A percentile compares a stretch with the other conserved stretches of the same genome.
Conservation (phyloP, 768 basidiomycete species). For the Leccinum truebloodii region DNA sequence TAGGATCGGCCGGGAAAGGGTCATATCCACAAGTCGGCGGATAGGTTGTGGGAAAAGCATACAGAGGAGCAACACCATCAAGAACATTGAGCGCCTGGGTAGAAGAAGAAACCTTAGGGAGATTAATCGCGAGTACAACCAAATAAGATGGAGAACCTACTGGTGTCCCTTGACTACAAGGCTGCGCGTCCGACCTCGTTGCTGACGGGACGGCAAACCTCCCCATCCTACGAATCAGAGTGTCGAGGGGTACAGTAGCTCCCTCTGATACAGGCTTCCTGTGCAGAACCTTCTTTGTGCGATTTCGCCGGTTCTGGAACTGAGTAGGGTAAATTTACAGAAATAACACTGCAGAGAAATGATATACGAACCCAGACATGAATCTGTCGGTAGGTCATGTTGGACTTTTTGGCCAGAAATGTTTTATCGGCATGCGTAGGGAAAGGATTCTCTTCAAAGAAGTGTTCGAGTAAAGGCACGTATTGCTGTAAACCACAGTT, state of each 20-base stretch:
- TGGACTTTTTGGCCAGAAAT: conserved; percentile 6
- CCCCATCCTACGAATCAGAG: conserved; percentile 26
- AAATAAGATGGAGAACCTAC: background rate
- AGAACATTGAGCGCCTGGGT: background rate
- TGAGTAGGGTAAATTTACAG: background rate
- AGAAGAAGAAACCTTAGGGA: background rate
- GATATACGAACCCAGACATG: conserved; percentile 8
- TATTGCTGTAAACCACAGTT: background rate
- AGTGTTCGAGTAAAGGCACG: conserved; percentile 3
- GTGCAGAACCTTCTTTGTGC: background rate
- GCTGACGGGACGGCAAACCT: conserved; percentile 24
- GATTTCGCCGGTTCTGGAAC: conserved; percentile 9
- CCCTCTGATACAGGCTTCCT: background rate
- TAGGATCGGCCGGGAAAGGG: conserved; percentile 16
- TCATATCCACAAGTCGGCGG: conserved; percentile 17
- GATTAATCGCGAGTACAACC: background rate
- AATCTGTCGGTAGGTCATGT: conserved; percentile 3
- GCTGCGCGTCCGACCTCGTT: conserved; percentile 6
- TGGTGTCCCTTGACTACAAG: conserved; percentile 7
- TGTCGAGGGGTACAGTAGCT: background rate
- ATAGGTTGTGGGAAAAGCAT: conserved; percentile 28
- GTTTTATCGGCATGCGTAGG: conserved; percentile 1
- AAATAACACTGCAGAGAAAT: too few species aligned
- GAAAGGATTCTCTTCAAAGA: conserved; percentile 5
- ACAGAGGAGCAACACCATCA: conserved; percentile 15